Base-by-base conservation (phyloP, 2,329 filamentous ascomycete species). In the Penicillium polonicum region DNA sequence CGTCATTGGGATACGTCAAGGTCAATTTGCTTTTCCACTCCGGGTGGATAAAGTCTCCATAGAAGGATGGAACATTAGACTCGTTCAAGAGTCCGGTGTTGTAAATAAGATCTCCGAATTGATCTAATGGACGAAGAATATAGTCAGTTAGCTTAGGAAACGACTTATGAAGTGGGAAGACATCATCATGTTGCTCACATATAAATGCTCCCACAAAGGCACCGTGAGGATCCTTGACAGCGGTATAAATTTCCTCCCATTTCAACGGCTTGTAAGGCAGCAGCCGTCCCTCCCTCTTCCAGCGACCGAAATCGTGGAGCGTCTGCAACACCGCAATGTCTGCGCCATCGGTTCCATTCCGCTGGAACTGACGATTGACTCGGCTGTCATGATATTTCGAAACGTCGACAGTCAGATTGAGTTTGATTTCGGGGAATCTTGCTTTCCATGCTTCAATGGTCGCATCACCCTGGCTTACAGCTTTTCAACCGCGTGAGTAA, bases 1-100 rank as follows among this genome's bases (percentile, higher is more conserved):
- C 83, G 41, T 85, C 83, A 58, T 84, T 83, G 10, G 83, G 83
- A 55, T 84, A 84, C 0, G 82, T 83, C 12, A 85, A 65, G 2
- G 79, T 79, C 5, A 85, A 70, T 67, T 81, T 83, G 58, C 80
- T 70, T 69, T 84, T 84, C 70, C 78, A 82, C 56, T 80, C 76
- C 0, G 82, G 81, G 8, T 76, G 72, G 3, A 81, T 5, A 1
- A 58, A 23, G 3, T 58, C 55, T 12, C 17, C 25, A 29, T 39
- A 58, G 12, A 31, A 29, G n/a, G 43, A 48, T 13, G 44, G 50
- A 6, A 54, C 29, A 17, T 45, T 23, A 17, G 36, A 46, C 10
- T 27, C 44, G 7, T 46, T 29, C 27, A 33, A 6, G 4, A 12
- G 27, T 33, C 19, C 27, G 15, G 17, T 29, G 29, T 46, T 46